Evolutionary conservation across 2,329 filamentous ascomycete genomes (phyloP), one percentile per base, ranked within the genome.

Genomic region (Geosmithia morbida): DNA sequence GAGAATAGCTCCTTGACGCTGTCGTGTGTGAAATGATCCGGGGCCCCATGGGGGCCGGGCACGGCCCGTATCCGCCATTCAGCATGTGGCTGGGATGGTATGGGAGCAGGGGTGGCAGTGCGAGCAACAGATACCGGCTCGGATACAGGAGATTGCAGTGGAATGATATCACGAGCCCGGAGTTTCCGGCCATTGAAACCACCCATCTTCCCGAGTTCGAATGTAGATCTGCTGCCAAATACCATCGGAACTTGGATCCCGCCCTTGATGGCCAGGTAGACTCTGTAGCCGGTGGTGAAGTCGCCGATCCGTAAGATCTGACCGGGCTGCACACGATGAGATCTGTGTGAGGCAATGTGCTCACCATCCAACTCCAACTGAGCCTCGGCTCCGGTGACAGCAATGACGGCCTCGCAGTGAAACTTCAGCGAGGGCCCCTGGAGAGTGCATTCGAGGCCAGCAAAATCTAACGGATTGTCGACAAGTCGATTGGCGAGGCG

Each of bases 21-120:
- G 2, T 59, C 54, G 3, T 51, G 18, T 10, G 63, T 64, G 48
- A 67, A 63, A 44, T 62, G 62, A 45, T 66, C 64, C 2, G 61
- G 59, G 1, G 63, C 57, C 1, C 61, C 61, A 17, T 68, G 64
- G 0, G 66, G 66, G 0, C 66, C 65, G 1, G 62, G 64, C 7
- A 68, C 53, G 2, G 62, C 65, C 26, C 56, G 53, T 11, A 68
- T 55, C 0, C 48, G 56, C 60, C 61, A 60, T 2, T 51, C 49
- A 3, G 57, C 53, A 2, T 56, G 55, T 2, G 56, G 53, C 39
- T 57, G 53, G 33, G 45, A 46, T 1, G 54, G 55, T 5, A 64
- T 53, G 26, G 57, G 56, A 1, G 53, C 40, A 0, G 47, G 44
- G 2, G 51, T 17, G 45, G n/a, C 41, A 16, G 2, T 18, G 8